Evolutionary conservation across 306 rosid species (phyloP).

Genomic region (Malus orientalis): DNA sequence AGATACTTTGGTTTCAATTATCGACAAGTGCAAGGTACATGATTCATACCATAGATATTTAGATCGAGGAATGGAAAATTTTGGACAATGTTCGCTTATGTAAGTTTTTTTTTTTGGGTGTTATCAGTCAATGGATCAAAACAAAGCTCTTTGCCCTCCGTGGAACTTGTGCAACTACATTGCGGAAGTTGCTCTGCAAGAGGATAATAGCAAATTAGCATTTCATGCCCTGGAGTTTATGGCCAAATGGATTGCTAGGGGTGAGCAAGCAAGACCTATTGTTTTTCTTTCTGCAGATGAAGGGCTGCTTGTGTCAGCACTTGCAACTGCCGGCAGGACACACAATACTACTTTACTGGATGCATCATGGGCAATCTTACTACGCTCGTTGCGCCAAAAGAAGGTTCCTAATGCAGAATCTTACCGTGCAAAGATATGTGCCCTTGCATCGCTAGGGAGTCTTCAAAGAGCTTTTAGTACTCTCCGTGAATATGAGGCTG

Average conservation of each 20-base stretch:
- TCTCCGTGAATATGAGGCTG: conserved; percentile 60
- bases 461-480: conserved; percentile 73
- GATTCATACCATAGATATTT: conserved; percentile 1
- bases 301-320: conserved; percentile 68
- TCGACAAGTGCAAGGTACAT: conserved; percentile 80
- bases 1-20: conserved; percentile 62
- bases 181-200: conserved; percentile 56
- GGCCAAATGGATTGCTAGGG: conserved; percentile 81
- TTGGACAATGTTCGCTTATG: conserved; percentile 15
- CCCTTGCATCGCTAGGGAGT: conserved; percentile 70
- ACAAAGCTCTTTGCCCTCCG: conserved; percentile 90
- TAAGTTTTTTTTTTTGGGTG: conserved; percentile 17
- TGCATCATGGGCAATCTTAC: conserved; percentile 80
- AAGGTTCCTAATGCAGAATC: conserved; percentile 90
- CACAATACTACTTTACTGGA: conserved; percentile 53
- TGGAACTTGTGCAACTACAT: conserved; percentile 64
- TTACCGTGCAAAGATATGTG: conserved; percentile 67
- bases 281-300: conserved; percentile 62
- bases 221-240: conserved; percentile 65
- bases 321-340: conserved; percentile 79
- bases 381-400: conserved; percentile 64
- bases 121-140: conserved; percentile 70
- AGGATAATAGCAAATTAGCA: conserved; percentile 74
- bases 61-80: background rate
- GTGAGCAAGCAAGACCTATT: conserved; percentile 65